Base-by-base conservation (phyloP, 371 early-diverging fungal species). In the Circinella minor region DNA sequence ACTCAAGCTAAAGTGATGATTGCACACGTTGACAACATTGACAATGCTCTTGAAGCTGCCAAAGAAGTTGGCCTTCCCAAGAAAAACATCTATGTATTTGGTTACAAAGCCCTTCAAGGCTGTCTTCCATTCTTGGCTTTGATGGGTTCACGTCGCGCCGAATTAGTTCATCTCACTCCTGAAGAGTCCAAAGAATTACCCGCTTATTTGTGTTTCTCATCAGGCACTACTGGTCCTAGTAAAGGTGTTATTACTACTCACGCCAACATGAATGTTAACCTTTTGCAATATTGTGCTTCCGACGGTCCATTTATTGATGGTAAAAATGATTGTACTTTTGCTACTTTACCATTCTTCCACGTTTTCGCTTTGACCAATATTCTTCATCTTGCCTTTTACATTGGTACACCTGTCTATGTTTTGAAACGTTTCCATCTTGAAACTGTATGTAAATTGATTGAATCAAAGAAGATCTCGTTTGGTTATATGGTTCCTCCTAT, bases 191-290 rank as follows among this genome's bases (percentile, higher is more conserved):
- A 75, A 48, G 65, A 68, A 18, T 73, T 80, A 57, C 85, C 86
- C 47, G 88, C 92, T 0, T 87, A 88, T 70, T 79, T 95, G n/a
- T 92, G 92, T 76, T 95, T 92, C 76, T 91, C 91, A n/a, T 90
- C 91, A 14, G 95, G 95, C 1, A 95, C 94, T 10, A 92, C 93
- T 4, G 93, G 92, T 15, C 72, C 57, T 48, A 80, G 89, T 71
- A 92, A 96, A 79, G 96, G 95, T 48, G 96, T 95, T 3, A 84
- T 89, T 81, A 86, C 93, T 7, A 92, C 94, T 0, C 96, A 96
- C 73, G 70, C 74, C 66, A 97, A 96, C 72, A 83, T 96, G 13
- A 81, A 89, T 4, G 72, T 92, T 55, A 94, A 94, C 68, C 71
- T 90, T 9, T 70, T 80, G n/a, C 95, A 95, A 72, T 70, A 72